These are phyloP conservation scores for Medicago truncatula DNA, from an alignment of 306 rosid species.

Conservation along the genomic window DNA sequence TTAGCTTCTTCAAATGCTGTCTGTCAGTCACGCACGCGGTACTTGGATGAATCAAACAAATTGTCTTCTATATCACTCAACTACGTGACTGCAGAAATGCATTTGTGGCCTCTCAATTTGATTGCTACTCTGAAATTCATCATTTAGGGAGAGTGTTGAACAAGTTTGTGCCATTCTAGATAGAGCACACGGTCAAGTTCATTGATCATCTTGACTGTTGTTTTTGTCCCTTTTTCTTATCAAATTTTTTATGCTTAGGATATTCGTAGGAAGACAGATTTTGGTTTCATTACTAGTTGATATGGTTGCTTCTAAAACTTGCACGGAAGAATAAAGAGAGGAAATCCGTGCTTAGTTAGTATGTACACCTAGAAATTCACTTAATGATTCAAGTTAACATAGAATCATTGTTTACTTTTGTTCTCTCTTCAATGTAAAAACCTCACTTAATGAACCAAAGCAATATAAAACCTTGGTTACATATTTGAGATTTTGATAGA, in stretches of 20 bases:
- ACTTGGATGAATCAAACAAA: not conserved
- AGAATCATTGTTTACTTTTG: not conserved
- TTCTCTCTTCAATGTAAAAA: constrained; percentile 5
- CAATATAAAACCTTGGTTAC: not conserved
- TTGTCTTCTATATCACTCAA: not conserved
- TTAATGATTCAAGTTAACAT: not conserved
- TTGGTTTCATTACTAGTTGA: not conserved
- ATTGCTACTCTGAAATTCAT: not conserved
- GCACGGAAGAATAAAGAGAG: not conserved
- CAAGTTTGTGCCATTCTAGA: not conserved
- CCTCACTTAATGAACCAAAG: not conserved
- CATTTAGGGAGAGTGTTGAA: not conserved
- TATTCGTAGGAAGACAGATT: not conserved
- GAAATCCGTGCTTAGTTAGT: not conserved
- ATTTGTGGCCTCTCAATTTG: not conserved
- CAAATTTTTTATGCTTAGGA: not conserved
- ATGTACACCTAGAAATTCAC: not conserved
- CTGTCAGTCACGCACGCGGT: too few relatives aligned
- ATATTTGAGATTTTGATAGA: constrained; percentile 1
- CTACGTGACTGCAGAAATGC: too few relatives aligned
- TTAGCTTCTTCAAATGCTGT: too few relatives aligned
- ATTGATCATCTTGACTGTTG: not conserved
- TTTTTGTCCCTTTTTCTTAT: not conserved
- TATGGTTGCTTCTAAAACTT: not conserved
- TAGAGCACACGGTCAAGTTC: not conserved